Base-by-base conservation (phyloP, 2,329 filamentous ascomycete species). In the Xylariaceae sp. region DNA sequence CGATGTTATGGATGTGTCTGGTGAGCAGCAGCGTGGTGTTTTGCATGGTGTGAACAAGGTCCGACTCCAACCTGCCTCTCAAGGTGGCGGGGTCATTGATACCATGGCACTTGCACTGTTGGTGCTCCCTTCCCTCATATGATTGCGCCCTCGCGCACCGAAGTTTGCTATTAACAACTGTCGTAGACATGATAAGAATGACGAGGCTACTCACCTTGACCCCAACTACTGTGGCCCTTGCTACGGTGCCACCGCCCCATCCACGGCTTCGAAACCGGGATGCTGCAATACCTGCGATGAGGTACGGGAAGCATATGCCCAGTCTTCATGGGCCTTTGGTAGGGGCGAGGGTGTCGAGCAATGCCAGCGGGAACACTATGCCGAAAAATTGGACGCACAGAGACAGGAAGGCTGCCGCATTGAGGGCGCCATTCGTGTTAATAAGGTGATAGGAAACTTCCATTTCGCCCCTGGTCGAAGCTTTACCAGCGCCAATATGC, bases 401-500 rank as follows among this genome's bases (percentile, higher is more conserved):
- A 84, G 91, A 54, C 82, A 85, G 50, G 95, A 99, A 74, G 94
- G 94, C 56, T 99, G 94, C 74, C 89, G 94, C 49, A 88, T 99
- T 61, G 91, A 96, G 71, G 94, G 94, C 56, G 84, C 84, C 40
- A 82, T 99, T 64, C 88, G 89, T 47, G 95, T 99, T 62, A 99
- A 99, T 80, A 99, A 99, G 76, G 94, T 99, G 30, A 82, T 99
- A 52, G 94, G 94, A 54, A 99, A 99, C 77, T 99, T 99, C 80
- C 94, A 99, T 73, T 87, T 99, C 65, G 94, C 95, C 1, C 94
- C 94, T 1, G 94, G 94, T 65, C 89, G 92, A 73, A 92, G 87
- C 71, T 97, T 97, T 80, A 95, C 88, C 72, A 95, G 89, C 68
- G 91, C 90, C 63, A 95, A 96, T 75, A 87, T 97, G 83, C 94